Evolutionary conservation across 129 eudicot species (phyloP), one percentile per base, ranked within the genome.

Genomic region (Rutidosis leptorrhynchoides): DNA sequence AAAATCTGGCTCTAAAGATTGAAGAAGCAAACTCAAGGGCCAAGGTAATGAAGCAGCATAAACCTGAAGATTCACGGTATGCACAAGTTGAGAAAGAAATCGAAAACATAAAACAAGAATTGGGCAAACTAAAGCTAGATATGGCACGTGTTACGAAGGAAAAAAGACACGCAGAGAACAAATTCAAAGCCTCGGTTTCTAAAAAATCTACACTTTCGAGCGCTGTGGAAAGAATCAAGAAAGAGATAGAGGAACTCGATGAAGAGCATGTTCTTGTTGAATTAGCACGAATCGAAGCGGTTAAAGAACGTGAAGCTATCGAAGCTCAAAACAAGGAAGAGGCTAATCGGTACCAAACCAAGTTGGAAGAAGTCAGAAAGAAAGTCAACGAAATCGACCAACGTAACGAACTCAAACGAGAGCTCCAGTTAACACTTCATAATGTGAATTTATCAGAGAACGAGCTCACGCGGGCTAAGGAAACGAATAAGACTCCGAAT

Each of bases 251-350:
- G 20, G 87, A 83, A 30, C 67, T 83, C 5, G 84, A 82, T 29
- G 98, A 93, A 78, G 96, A 88, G 72, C 85, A 84, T 0, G 91
- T 88, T 45, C 81, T 93, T 54, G 98, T 86, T 48, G 96, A 93
- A 78, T 66, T 93, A 69, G 96, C 96, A 51, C 67, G 85, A 45
- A 80, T 93, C n/a, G 96, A 93, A 81, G 98, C 96, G 45, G 63
- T 79, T 30, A 93, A 75, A 58, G 98, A 93, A 76, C 60, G 26
- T 46, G 75, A 55, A 64, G 85, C 74, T 29, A 84, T 93, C 45
- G 87, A 93, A 78, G 76, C 76, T 53, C 85, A 77, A 26, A 79
- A 78, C 29, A 86, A 72, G 11, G 83, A 73, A 52, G 84, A 78
- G 16, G 87, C 83, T 0, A 22, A 76, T 12, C 52, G 75, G 15